phyloP scores from a whole-genome alignment of 2,329 filamentous ascomycete species.

The Tolypocladium album region DNA sequence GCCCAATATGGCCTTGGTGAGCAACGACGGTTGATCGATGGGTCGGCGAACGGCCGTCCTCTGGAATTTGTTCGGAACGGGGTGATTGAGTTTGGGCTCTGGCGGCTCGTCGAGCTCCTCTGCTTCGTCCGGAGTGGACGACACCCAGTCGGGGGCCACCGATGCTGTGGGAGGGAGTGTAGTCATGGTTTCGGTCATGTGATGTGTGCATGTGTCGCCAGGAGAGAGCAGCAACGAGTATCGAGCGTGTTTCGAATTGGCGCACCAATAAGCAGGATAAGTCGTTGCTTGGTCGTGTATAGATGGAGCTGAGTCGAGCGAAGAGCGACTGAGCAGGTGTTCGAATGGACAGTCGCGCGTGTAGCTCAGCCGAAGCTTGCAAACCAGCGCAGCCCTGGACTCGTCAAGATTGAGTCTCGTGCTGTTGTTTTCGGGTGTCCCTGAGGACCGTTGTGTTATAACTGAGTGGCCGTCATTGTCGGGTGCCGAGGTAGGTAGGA shows the following conservation, averaged over 20 bases:
- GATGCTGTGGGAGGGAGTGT: slow-evolving; percentile 10
- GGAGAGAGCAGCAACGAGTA: background rate
- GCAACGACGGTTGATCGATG: slow-evolving; percentile 61
- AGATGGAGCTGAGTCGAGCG: background rate
- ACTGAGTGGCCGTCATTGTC: slow-evolving; percentile 21
- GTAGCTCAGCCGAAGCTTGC: slow-evolving; percentile 10
- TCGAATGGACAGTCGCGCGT: slow-evolving; percentile 7
- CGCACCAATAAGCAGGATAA: background rate
- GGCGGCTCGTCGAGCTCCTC: slow-evolving; percentile 84
- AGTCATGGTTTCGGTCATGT: slow-evolving; percentile 14
- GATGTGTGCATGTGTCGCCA: background rate
- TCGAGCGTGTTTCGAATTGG: background rate
- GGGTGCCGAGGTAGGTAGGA: slow-evolving; percentile 9
- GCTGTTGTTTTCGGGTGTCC: slow-evolving; percentile 15
- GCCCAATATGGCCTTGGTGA: slow-evolving; percentile 73
- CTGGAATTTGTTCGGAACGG: slow-evolving; percentile 27
- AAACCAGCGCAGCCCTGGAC: slow-evolving; percentile 13
- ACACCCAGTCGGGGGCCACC: slow-evolving; percentile 20
- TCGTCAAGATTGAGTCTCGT: slow-evolving; percentile 6
- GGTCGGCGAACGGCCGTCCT: slow-evolving; percentile 36
- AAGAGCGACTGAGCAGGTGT: background rate
- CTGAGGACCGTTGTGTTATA: slow-evolving; percentile 28
- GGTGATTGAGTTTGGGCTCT: slow-evolving; percentile 36
- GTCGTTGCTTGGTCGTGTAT: background rate
- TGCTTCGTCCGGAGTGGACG: slow-evolving; percentile 46